Evolutionary conservation across 495 filamentous ascomycete genomes (phyloP), one percentile per base, ranked within the genome.

Genomic region (Neurospora africana): DNA sequence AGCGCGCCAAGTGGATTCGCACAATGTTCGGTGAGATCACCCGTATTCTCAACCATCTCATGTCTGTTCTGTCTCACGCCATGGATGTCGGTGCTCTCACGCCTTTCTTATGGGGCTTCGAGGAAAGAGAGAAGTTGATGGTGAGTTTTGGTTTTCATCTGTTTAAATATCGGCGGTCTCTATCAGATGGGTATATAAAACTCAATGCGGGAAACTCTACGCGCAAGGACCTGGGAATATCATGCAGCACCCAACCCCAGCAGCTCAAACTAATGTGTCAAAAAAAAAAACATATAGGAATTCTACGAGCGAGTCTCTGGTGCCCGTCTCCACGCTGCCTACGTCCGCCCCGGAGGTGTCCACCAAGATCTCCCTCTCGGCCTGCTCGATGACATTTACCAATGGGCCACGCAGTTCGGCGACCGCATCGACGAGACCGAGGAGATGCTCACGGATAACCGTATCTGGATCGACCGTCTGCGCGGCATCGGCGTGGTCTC

Each of bases 111-210:
- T 99, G 96, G 96, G 96, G 96, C 30, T 99, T 99, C 82, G 96
- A 99, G 84, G 96, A 99, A 83, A 91, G 96, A 86, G 96, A 99
- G 84, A 99, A 99, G 87, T 85, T 99, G 61, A 99, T 99, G 96
- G 95, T 93, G 84, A 78, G 84, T 84, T 41, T 40, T 40, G 65
- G 17, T 21, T 19, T 68, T 53, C 9, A 73, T n/a, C 19, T 30
- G 38, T 41, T 41, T 10, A 70, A 21, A n/a, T 70, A 33, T 70
- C 11, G 33, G 30, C 33, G 27, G 53, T 65, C 19, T 33, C 53
- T 33, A 65, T 65, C 3, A 65, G 15, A 65, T 65, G 53, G 53
- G 27, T 33, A 35, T 65, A 65, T 4, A 0, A 61, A 61, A 61
- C 1, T 61, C 15, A 33, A 33, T 27, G 6, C 23, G 53, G 4